Evolutionary conservation across 345 rosid genomes (phyloP), one percentile per base, ranked within the genome.

Genomic region (Eutrema heterophyllum): DNA sequence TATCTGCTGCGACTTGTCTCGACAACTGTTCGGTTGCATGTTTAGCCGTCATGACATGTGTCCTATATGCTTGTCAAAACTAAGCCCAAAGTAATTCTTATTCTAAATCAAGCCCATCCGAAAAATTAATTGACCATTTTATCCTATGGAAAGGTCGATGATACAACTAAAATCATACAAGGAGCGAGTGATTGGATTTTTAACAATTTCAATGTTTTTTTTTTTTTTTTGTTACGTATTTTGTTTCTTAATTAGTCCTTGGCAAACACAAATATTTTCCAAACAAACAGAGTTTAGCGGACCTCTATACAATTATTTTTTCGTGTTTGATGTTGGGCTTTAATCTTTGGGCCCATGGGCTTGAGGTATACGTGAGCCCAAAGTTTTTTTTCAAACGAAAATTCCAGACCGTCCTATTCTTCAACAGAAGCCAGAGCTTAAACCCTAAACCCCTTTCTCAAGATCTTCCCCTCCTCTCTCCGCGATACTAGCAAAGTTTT

Each of bases 1-100:
- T 15, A 45, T 51, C 24, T 41, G 45, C 66, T 69, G 60, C 52
- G 52, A 68, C 56, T 50, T 15, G n/a, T 14, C 44, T 67, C 41
- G 69, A 57, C 80, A 76, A 70, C 71, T 76, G 80, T 76, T 62
- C 75, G 53, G 75, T 55, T 76, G 80, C 75, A 70, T 76, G 80
- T 55, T 55, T 63, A 55, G 64, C 66, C 21, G 11, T 59, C 7
- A 32, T 8, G 59, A 64, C 80, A 36, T 44, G 64, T 76, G 60
- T 76, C 36, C 16, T 30, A 61, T 46, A 52, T 65, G 75, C 59
- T 75, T 69, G 1, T 27, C 12, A 45, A 15, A 36, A 27, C 1
- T 0, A 54, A 68, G 35, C 74, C 63, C 64, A 54, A 12, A 8
- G 0, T 48, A 6, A 38, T 11, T 48, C 0, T 4, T 10, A 2